Evolutionary conservation across 73 alveolate species (phyloP).

Genomic region (Halteria grandinella): DNA sequence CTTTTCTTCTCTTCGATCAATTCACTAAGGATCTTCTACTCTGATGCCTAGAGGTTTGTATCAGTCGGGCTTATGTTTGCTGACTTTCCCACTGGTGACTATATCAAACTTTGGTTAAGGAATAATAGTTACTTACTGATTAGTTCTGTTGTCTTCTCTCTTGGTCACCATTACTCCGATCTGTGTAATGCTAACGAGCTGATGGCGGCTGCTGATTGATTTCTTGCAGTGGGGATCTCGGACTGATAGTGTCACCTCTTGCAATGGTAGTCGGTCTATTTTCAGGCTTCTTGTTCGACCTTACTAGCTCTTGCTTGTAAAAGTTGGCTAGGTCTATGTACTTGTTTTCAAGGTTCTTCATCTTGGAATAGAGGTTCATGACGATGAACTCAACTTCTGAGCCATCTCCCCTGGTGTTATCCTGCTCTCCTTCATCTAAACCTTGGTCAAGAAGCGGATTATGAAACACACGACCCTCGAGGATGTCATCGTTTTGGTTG

Average conservation of each 20-base stretch:
- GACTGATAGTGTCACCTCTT: too few relatives aligned
- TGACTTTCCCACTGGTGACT: conserved; percentile 23
- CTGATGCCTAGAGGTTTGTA: conserved; percentile 16
- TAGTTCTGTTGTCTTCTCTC: too few relatives aligned
- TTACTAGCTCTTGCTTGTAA: conserved; percentile 53
- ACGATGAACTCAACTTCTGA: conserved; percentile 45
- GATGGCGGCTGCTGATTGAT: too few relatives aligned
- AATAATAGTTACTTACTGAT: conserved; percentile 49
- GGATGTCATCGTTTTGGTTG: too few relatives aligned
- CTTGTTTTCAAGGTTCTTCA: conserved; percentile 57
- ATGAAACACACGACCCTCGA: too few relatives aligned
- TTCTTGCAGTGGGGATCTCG: too few relatives aligned
- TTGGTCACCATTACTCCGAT: too few relatives aligned
- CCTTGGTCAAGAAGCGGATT: too few relatives aligned
- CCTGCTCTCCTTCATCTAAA: conserved; percentile 31
- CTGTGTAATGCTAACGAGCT: too few relatives aligned
- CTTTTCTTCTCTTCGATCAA: conserved; percentile 53
- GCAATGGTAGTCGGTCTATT: too few relatives aligned
- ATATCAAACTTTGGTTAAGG: background rate
- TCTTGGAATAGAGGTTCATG: conserved; percentile 48
- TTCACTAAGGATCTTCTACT: conserved; percentile 14
- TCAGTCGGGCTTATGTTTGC: conserved; percentile 1
- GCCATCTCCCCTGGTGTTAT: conserved; percentile 28
- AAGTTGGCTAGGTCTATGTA: conserved; percentile 56
- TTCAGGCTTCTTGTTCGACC: too few relatives aligned